Conservation (phyloP, 164 flowering plant genomes). For the Nymphaea colorata region DNA sequence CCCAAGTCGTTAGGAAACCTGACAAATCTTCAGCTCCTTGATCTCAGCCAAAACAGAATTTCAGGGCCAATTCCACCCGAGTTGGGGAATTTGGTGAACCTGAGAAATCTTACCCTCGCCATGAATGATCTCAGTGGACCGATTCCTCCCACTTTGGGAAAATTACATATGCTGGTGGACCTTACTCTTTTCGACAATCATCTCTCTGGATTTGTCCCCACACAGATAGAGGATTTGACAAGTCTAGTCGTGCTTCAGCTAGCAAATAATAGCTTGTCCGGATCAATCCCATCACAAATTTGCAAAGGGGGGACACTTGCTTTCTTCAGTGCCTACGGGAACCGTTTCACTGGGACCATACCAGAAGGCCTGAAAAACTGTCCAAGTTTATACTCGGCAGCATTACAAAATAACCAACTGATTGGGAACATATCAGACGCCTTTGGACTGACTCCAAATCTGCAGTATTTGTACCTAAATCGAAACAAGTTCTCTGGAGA, state of each 20-base stretch:
- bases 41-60: too few relatives aligned
- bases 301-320: background rate
- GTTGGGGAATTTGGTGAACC: too few relatives aligned
- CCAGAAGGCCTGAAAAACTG: slow-evolving; percentile 2
- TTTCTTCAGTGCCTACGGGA: background rate
- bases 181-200: background rate
- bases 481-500: slow-evolving; percentile 18
- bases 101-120: too few relatives aligned
- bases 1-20: background rate
- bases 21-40: background rate
- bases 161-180: background rate
- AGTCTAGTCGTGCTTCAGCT: background rate
- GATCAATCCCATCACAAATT: background rate
- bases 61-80: too few relatives aligned
- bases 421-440: slow-evolving; percentile 14
- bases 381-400: background rate
- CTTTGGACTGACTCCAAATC: slow-evolving; percentile 19
- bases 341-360: slow-evolving; percentile 3
- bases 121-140: too few relatives aligned
- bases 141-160: background rate
- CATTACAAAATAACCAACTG: background rate
- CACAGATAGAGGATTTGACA: background rate
- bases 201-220: slow-evolving; percentile 1
- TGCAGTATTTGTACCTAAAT: slow-evolving; percentile 13
- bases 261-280: background rate